Base-by-base conservation (phyloP, 306 rosid species). In the Mucuna pruriens region DNA sequence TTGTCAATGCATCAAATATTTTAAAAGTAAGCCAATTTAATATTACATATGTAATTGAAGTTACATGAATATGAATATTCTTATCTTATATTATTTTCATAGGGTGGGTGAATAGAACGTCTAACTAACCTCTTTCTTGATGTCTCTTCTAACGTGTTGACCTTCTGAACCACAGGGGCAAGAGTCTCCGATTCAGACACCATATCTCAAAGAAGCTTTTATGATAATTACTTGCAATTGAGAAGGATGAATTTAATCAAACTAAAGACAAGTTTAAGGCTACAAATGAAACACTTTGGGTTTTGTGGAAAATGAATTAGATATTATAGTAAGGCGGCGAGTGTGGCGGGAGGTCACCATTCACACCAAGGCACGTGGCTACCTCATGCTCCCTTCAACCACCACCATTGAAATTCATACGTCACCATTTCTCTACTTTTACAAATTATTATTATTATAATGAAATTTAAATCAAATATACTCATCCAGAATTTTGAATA, bases 361-460 rank as follows among this genome's bases (percentile, higher is more conserved):
- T 40, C 87, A 83, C 82, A 58, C 13, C 81, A 83, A 9, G 31
- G 90, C 87, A 90, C 87, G 90, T 90, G 95, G 63, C 26, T 6
- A 10, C 23, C 75, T 72, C 76, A 0, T 31, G 90, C 80, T 80
- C 17, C 71, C 15, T n/a, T 5, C 40, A 57, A 62, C 63, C 17
- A 15, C 17, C 64, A 29, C 80, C 80, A 84, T 46, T 84, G 80
- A 74, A 77, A 38, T 22, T 0, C 70, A 74, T 89, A 84, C 90
- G 88, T 84, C 82, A 68, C 55, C 44, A 12, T 12, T 29, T 45
- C 49, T 55, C 17, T 34, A 46, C 6, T 54, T 51, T 7, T 29
- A 1, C 31, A 29, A 29, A 29, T 29, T 29, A 29, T 29, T 29
- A 29, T 3, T 29, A 29, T 29, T 29, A 29, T 29, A 29, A 29